phyloP scores from a whole-genome alignment of 805 yeast genomes.

The Pichia nakasei region DNA sequence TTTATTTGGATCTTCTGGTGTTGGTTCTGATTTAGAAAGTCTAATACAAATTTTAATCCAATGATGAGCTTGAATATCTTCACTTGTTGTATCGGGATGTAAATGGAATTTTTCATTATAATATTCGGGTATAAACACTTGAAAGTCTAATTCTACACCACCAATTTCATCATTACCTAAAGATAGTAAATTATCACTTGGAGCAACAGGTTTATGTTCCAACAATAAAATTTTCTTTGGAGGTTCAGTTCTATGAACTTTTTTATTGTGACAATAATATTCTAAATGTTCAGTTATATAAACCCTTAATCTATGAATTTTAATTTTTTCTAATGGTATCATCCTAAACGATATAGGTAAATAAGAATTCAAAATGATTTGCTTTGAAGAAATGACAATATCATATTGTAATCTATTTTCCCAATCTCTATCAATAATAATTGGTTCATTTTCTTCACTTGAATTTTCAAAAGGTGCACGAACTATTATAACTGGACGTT shows the following conservation, averaged over 20 bases:
- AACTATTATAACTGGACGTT: constrained; percentile 54
- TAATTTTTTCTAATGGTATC: constrained; percentile 80
- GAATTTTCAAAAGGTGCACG: constrained; percentile 72
- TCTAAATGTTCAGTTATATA: constrained; percentile 85
- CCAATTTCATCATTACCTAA: constrained; percentile 42
- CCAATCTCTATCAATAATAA: constrained; percentile 86
- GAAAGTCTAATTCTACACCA: constrained; percentile 77
- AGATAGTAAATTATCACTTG: constrained; percentile 39
- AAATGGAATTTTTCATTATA: constrained; percentile 47
- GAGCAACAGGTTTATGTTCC: constrained; percentile 64
- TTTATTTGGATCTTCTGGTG: constrained; percentile 36
- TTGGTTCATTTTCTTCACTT: constrained; percentile 87
- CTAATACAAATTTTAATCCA: constrained; percentile 90
- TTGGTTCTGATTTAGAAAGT: constrained; percentile 57
- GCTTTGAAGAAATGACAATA: constrained; percentile 83
- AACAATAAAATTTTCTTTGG: constrained; percentile 67
- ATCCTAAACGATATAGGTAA: constrained; percentile 79
- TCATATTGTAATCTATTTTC: constrained; percentile 87
- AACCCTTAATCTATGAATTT: constrained; percentile 76
- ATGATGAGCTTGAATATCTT: constrained; percentile 80
- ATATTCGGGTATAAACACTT: constrained; percentile 71
- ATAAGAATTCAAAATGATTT: constrained; percentile 73
- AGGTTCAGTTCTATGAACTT: constrained; percentile 91
- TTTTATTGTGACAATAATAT: constrained; percentile 77
- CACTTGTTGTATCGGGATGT: constrained; percentile 82